Conservation (phyloP, 2,329 filamentous ascomycete species). For the Chalaropsis ovoidea region DNA sequence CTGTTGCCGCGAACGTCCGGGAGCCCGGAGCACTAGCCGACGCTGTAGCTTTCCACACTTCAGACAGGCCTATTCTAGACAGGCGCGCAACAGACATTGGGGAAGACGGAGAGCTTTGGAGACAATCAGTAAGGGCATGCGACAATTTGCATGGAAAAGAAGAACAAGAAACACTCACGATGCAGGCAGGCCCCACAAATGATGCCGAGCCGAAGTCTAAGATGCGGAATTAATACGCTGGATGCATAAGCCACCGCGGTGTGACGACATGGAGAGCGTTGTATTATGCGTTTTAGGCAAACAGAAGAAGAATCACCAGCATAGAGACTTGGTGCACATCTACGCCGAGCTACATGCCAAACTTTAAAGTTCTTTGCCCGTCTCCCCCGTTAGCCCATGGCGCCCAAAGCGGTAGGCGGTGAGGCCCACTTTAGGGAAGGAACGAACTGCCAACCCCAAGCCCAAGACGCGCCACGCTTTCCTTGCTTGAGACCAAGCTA, state of each 20-base stretch:
- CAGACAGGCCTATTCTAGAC: not conserved
- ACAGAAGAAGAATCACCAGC: not conserved
- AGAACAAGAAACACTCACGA: not conserved
- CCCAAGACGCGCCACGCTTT: conserved; percentile 23
- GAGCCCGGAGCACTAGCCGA: not conserved
- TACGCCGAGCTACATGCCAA: not conserved
- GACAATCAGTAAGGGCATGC: not conserved
- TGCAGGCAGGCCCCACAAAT: conserved; percentile 8
- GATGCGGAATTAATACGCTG: not conserved
- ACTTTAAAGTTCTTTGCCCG: not conserved
- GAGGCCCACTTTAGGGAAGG: conserved; percentile 26
- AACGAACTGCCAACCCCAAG: conserved; percentile 6
- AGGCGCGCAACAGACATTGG: not conserved
- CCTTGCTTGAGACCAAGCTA: not conserved
- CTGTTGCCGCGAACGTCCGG: not conserved
- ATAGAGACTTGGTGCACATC: not conserved
- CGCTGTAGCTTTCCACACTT: not conserved
- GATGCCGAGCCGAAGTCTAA: not conserved
- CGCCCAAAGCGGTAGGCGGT: conserved; percentile 27
- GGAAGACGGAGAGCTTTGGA: not conserved
- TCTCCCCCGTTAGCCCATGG: not conserved
- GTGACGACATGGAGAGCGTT: not conserved
- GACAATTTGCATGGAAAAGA: too few relatives aligned
- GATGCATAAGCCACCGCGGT: not conserved
- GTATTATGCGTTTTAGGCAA: not conserved